phyloP scores from a whole-genome alignment of 2,329 filamentous ascomycete species.

The Nemania diffusa region DNA sequence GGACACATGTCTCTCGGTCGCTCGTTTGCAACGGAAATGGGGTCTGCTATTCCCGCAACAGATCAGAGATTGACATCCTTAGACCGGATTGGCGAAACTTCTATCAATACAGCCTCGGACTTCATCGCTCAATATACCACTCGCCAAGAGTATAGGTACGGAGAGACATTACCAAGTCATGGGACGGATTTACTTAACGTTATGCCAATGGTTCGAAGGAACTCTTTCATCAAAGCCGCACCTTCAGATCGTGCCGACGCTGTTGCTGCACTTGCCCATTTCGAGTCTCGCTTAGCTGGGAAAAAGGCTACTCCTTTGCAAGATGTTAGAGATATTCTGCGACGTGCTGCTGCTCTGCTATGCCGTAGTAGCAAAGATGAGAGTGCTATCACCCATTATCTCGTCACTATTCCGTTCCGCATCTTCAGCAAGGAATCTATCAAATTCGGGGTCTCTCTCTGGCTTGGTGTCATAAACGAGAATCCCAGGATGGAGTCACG shows the following conservation, averaged over 20 bases:
- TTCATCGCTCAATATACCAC: slow-evolving; percentile 98
- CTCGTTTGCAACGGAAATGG: slow-evolving; percentile 94
- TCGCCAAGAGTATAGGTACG: slow-evolving; percentile 92
- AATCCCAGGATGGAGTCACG: slow-evolving; percentile 89
- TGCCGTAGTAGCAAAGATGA: slow-evolving; percentile 81
- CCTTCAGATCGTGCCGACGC: slow-evolving; percentile 67
- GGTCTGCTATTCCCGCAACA: slow-evolving; percentile 82
- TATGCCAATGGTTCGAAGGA: slow-evolving; percentile 64
- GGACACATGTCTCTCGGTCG: slow-evolving; percentile 92
- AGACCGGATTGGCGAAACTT: slow-evolving; percentile 75
- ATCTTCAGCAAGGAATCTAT: slow-evolving; percentile 96
- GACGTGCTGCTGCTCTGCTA: slow-evolving; percentile 85
- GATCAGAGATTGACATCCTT: slow-evolving; percentile 89
- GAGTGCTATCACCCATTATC: slow-evolving; percentile 81
- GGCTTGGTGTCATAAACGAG: slow-evolving; percentile 97
- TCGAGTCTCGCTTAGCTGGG: slow-evolving; percentile 76
- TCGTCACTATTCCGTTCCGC: slow-evolving; percentile 92
- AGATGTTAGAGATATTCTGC: slow-evolving; percentile 83
- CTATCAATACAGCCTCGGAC: slow-evolving; percentile 92
- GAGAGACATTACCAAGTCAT: slow-evolving; percentile 77
- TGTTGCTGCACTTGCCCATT: slow-evolving; percentile 73
- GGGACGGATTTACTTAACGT: slow-evolving; percentile 73
- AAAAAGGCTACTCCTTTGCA: slow-evolving; percentile 76
- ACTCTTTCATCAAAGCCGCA: slow-evolving; percentile 63
- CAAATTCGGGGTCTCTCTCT: slow-evolving; percentile 93